Evolutionary conservation across 306 rosid genomes (phyloP).

Genomic region (Fragaria iinumae): DNA sequence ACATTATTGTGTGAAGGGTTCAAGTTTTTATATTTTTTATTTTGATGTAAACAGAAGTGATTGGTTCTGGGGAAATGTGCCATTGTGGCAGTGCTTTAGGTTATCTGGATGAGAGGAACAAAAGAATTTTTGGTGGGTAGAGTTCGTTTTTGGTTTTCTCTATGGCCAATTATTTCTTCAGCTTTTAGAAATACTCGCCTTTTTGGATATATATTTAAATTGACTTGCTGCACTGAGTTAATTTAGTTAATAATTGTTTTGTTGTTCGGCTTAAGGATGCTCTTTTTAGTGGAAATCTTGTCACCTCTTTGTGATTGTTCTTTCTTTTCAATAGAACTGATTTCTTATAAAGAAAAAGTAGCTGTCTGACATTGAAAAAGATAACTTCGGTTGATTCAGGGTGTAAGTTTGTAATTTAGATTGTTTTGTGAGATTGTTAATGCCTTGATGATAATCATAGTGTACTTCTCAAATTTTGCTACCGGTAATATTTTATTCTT

Average conservation of each 20-base stretch:
- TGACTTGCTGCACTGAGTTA: background rate
- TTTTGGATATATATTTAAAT: background rate
- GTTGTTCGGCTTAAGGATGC: background rate
- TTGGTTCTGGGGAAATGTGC: background rate
- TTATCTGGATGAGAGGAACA: background rate
- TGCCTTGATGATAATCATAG: background rate
- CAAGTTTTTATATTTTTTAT: background rate
- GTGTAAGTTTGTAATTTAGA: background rate
- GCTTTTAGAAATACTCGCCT: background rate
- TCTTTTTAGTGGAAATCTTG: background rate
- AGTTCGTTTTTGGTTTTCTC: background rate
- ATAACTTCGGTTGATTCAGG: slow-evolving; percentile 1
- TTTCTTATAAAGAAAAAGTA: background rate
- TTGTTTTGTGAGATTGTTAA: background rate
- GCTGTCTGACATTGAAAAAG: background rate
- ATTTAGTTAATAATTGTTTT: no score
- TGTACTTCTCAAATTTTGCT: background rate
- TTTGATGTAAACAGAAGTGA: background rate
- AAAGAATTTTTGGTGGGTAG: background rate
- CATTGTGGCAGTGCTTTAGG: background rate
- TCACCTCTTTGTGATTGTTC: background rate
- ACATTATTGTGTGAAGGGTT: background rate
- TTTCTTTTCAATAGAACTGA: background rate
- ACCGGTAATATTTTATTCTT: background rate
- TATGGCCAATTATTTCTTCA: background rate